Evolutionary conservation across 331 rosid genomes (phyloP).

Genomic region (Acacia concinna): DNA sequence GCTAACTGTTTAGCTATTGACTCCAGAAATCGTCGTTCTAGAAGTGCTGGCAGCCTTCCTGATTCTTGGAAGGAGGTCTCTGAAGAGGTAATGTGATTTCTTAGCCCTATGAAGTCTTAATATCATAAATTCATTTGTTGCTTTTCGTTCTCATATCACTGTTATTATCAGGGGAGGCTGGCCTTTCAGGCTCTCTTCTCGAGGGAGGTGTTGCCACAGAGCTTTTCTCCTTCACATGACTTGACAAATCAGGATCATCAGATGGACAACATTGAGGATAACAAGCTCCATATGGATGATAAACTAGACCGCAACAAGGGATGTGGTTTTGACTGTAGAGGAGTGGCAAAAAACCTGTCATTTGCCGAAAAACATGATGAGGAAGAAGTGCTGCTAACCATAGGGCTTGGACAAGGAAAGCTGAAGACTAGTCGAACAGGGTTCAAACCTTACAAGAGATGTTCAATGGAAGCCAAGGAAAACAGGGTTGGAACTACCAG

Average conservation of each 20-base stretch:
- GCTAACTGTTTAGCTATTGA: slow-evolving; percentile 50
- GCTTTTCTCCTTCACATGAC: slow-evolving; percentile 77
- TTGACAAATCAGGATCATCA: slow-evolving; percentile 41
- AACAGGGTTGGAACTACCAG: slow-evolving; percentile 44
- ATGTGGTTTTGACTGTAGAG: slow-evolving; percentile 39
- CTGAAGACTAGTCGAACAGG: slow-evolving; percentile 75
- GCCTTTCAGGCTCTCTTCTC: slow-evolving; percentile 90
- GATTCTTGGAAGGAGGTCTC: slow-evolving; percentile 98
- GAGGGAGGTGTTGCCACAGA: slow-evolving; percentile 82
- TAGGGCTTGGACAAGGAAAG: slow-evolving; percentile 74
- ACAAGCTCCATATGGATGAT: slow-evolving; percentile 33
- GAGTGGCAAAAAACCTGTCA: slow-evolving; percentile 32
- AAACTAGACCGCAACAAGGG: slow-evolving; percentile 41
- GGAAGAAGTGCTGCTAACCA: slow-evolving; percentile 52
- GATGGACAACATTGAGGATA: slow-evolving; percentile 35
- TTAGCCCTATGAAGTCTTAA: slow-evolving; percentile 1
- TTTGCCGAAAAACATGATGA: slow-evolving; percentile 34
- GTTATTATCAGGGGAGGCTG: slow-evolving; percentile 62
- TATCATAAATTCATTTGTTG: slow-evolving; percentile 11
- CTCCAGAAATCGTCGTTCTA: slow-evolving; percentile 56
- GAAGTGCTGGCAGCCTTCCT: slow-evolving; percentile 49
- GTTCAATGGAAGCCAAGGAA: slow-evolving; percentile 79
- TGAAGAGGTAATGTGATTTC: slow-evolving; percentile 62
- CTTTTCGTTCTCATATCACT: slow-evolving; percentile 33
- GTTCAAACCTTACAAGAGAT: slow-evolving; percentile 93